Evolutionary conservation across 164 flowering plant species (phyloP), one percentile per base, ranked within the genome.

Genomic region (Nymphaea thermarum): DNA sequence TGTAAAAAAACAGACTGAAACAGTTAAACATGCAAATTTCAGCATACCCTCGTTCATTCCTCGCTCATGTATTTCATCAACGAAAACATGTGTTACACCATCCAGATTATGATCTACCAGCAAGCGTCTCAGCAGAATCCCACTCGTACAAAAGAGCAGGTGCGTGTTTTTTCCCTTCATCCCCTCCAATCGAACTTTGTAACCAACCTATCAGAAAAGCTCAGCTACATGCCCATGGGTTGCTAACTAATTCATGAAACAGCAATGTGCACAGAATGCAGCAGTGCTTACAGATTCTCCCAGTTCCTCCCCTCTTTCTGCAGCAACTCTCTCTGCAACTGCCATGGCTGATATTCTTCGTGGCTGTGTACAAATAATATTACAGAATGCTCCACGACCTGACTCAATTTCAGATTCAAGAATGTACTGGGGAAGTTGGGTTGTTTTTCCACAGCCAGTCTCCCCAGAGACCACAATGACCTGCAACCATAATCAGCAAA

Each of bases 381-480:
- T 94, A 74, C 99, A 90, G 67, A 95, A 90, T 77, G 99, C 97
- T 67, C 99, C 99, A 73, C 98, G 90, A 59, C 99, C 99, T 83
- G 96, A 90, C 79, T 95, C 98, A 70, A 88, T 84, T 72, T 92
- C 96, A 66, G 99, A 91, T 74, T 95, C 99, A 51, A 95, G 72
- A 64, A 95, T 76, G 66, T 88, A 95, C 62, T 95, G 99, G 65
- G 99, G 99, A 80, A 95, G 92, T 76, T 95, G 99, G 55, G 99
- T 94, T 67, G 99, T 94, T 81, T 94, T 94, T 61, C 99, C 99
- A 82, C 99, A 94, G 70, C 99, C 99, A 70, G 99, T 95, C 82
- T 95, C 99, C 18, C 99, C 99, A 63, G 99, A 95, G 69, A 95
- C 83, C 45, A 95, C 96, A 43, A 90, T 79, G 4, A 95, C 98